A percentile compares a stretch with the other conserved stretches of the same genome.
Evolutionary conservation across 768 basidiomycete genomes (phyloP).

Genomic region (Hydnomerulius pinastri): DNA sequence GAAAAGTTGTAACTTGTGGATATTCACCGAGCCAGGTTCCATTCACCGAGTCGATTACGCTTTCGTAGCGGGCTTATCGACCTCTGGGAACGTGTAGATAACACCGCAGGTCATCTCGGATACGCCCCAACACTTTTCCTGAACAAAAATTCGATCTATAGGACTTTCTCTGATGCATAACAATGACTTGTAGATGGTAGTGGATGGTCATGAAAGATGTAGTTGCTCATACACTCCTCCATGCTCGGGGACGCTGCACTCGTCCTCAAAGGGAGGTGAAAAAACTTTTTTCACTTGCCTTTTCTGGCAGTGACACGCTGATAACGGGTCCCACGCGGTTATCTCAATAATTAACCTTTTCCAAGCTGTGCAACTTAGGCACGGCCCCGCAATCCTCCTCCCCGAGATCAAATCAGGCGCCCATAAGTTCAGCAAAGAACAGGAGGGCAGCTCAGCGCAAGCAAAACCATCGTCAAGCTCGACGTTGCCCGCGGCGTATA

Average conservation of each 20-base stretch:
- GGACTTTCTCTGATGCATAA: neutral
- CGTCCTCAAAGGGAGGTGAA: slow-evolving; percentile 2
- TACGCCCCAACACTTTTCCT: neutral
- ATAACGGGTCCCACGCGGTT: slow-evolving; percentile 15
- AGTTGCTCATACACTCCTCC: slow-evolving; percentile 2
- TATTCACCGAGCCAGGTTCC: slow-evolving; percentile 42
- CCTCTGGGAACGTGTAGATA: slow-evolving; percentile 13
- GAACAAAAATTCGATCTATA: neutral
- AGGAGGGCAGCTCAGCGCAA: no score
- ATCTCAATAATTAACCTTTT: slow-evolving; percentile 18
- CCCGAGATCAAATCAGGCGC: no score
- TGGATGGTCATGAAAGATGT: slow-evolving; percentile 1
- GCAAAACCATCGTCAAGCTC: neutral
- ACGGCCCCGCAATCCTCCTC: neutral
- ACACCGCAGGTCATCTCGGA: neutral
- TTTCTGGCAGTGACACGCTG: slow-evolving; percentile 10
- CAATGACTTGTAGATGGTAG: neutral
- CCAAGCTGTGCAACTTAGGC: slow-evolving; percentile 16
- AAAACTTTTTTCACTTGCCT: slow-evolving; percentile 24
- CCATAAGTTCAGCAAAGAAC: neutral
- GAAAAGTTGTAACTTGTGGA: slow-evolving; percentile 20
- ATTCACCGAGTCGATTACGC: slow-evolving; percentile 41
- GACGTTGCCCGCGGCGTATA: neutral
- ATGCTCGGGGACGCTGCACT: slow-evolving; percentile 28
- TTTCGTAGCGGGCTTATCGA: slow-evolving; percentile 19